These are phyloP conservation scores for Hypoxylon rickii DNA, from an alignment of 495 filamentous ascomycete species.

Conservation along the genomic window DNA sequence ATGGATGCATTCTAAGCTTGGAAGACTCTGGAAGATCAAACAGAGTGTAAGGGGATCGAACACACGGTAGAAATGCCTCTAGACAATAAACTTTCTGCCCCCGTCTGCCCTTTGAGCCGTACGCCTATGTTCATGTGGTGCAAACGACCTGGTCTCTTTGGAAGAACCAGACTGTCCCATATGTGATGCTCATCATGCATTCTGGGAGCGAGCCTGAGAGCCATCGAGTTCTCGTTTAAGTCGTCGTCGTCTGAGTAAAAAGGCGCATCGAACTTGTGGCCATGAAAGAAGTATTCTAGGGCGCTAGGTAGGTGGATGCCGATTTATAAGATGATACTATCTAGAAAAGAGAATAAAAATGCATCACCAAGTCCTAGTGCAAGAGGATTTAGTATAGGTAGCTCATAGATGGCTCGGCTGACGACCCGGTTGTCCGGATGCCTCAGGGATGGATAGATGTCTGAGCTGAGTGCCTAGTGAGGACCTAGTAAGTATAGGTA, in stretches of 20 bases:
- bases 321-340: not conserved
- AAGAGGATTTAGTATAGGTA: not conserved
- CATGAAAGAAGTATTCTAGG: not conserved
- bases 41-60: not conserved
- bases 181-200: not conserved
- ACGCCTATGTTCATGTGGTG: not conserved
- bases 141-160: not conserved
- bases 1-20: not conserved
- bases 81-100: not conserved
- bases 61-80: not conserved
- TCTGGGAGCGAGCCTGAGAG: not conserved
- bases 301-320: not conserved
- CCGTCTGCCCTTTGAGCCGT: not conserved
- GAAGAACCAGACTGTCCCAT: not conserved
- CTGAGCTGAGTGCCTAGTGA: no score
- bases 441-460: no score
- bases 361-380: not conserved
- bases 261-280: not conserved
- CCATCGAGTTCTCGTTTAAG: not conserved
- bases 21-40: not conserved
- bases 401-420: not conserved
- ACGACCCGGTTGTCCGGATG: not conserved
- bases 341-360: not conserved
- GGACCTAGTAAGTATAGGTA: no score
- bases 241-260: not conserved